phyloP scores from a whole-genome alignment of 768 basidiomycete species.

The Tephrocybe sp. region DNA sequence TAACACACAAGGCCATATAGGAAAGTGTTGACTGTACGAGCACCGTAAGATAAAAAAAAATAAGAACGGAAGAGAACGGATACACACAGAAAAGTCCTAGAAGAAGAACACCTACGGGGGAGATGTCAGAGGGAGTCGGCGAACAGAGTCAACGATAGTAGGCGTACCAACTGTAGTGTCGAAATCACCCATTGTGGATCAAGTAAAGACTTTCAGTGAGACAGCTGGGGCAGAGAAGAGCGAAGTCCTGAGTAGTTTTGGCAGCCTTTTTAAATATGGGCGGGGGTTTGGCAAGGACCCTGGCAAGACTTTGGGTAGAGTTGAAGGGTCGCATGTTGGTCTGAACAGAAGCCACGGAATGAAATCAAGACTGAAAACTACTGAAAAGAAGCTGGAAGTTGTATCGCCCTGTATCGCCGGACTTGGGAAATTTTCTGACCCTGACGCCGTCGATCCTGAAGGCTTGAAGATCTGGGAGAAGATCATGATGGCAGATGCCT shows the following conservation, averaged over 20 bases:
- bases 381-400: not conserved
- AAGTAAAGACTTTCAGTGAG: not conserved
- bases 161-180: conserved; percentile 28
- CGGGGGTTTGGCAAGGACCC: not conserved
- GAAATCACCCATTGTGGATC: conserved; percentile 19
- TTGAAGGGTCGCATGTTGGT: not conserved
- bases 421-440: not conserved
- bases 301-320: not conserved
- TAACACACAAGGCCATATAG: conserved; percentile 36
- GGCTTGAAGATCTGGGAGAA: no score
- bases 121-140: not conserved
- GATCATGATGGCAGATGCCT: no score
- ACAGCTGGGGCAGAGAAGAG: conserved; percentile 1
- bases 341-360: not conserved
- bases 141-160: not conserved
- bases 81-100: conserved; percentile 25
- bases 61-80: not conserved
- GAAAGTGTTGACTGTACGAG: conserved; percentile 23
- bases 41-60: not conserved
- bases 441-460: not conserved
- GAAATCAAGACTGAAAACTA: not conserved
- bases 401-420: not conserved
- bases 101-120: conserved; percentile 21
- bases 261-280: not conserved
- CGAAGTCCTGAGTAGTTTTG: not conserved